Evolutionary conservation across 805 yeast species (phyloP), one percentile per base, ranked within the genome.

Genomic region (Candida peoriensis): DNA sequence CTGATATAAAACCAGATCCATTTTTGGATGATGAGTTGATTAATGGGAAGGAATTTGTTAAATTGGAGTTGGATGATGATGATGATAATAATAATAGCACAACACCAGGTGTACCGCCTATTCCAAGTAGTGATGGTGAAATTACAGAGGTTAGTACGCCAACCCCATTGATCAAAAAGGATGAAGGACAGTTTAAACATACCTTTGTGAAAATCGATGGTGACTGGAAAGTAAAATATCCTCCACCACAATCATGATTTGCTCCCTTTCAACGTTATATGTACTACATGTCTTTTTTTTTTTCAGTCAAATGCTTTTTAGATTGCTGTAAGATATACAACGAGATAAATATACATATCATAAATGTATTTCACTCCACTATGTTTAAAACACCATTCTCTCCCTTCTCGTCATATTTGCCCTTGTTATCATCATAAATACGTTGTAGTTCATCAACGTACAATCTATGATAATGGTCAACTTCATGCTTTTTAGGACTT

Each of bases 381-480:
- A 52, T 47, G 28, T 46, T 43, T 20, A 52, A 41, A 9, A 33
- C 29, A 9, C 31, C 23, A 5, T 36, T 28, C 5, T 24, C 20
- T 1, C 48, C 52, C 24, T 42, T 29, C 8, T 37, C 41, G 10
- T 40, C 58, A 44, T 56, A 87, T 38, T 65, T 63, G 3, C 61
- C 66, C 55, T 78, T 85, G 52, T 88, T 72, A 5, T 74, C 79
- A 24, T 81, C 74, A 58, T 76, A 90, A 3, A 88, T 64, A 42
- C 70, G 63, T 42, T 67, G 58, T 46, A 89, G 58, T 40, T 78
- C 84, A 6, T 74, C 68, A 9, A 82, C 70, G 53, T 93, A 93
- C 18, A 78, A 46, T 12, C 60, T 62, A 58, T 90, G 98, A 50
- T 81, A 87, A 41, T 78, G 66, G 35, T 82, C 80, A 13, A 88